These are phyloP conservation scores for Colletotrichum sp. DNA, from an alignment of 2,329 filamentous ascomycete genomes.

Conservation along the genomic window DNA sequence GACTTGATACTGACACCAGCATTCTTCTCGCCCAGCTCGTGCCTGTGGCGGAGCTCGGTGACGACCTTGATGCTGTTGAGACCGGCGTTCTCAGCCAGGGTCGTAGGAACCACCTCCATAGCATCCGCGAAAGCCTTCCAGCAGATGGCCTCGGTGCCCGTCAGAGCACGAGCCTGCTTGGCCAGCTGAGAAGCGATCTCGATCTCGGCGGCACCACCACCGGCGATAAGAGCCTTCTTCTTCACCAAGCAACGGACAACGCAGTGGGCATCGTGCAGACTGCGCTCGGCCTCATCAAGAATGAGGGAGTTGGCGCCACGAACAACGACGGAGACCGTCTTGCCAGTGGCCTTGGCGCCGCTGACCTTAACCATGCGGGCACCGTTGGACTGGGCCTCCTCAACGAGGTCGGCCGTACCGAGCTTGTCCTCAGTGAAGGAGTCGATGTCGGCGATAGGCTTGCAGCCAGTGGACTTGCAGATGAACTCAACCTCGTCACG, in stretches of 20 bases:
- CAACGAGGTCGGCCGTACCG: constrained; percentile 88
- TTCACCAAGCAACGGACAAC: constrained; percentile 97
- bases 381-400: constrained; percentile 87
- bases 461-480: constrained; percentile 98
- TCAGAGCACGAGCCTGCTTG: constrained; percentile 80
- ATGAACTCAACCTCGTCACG: constrained; percentile 99
- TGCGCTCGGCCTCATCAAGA: constrained; percentile 95
- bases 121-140: constrained; percentile 99
- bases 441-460: constrained; percentile 97
- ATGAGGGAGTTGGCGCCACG: constrained; percentile 94
- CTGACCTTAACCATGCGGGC: constrained; percentile 95
- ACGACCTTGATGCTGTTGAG: constrained; percentile 99
- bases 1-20: constrained; percentile 98
- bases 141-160: constrained; percentile 95
- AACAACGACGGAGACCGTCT: constrained; percentile 94
- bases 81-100: constrained; percentile 94
- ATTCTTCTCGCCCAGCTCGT: constrained; percentile 94
- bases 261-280: constrained; percentile 95
- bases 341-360: constrained; percentile 81
- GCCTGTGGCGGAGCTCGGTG: constrained; percentile 90
- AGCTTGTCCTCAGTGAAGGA: constrained; percentile 99
- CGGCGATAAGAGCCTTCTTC: constrained; percentile 98
- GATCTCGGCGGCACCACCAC: constrained; percentile 95
- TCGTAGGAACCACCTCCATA: constrained; percentile 96
- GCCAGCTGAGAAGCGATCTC: constrained; percentile 90